Conservation (phyloP, 495 filamentous ascomycete species). For the Trypethelium eluteriae region DNA sequence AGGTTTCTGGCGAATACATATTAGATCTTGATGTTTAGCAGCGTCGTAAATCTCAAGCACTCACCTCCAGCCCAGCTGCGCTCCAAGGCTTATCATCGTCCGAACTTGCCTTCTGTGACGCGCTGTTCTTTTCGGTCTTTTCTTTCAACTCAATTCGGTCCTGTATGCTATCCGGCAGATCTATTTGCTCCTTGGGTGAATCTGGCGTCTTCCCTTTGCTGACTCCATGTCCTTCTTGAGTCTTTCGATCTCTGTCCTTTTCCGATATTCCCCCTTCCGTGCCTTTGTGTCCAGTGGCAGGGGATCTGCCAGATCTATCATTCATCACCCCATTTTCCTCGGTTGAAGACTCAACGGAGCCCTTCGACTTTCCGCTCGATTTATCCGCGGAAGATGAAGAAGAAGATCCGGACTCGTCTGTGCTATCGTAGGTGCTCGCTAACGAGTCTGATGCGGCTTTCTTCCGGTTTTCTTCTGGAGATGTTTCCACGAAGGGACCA, state of each 20-base stretch:
- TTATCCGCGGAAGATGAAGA: constrained; percentile 1
- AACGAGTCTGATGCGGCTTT: constrained; percentile 44
- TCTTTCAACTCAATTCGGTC: constrained; percentile 41
- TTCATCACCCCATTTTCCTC: constrained; percentile 84
- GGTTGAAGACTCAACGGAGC: constrained; percentile 36
- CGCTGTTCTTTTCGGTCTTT: constrained; percentile 36
- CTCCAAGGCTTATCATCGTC: constrained; percentile 37
- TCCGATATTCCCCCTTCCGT: constrained; percentile 80
- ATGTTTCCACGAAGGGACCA: constrained; percentile 55
- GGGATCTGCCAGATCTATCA: constrained; percentile 61
- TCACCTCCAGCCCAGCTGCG: constrained; percentile 61
- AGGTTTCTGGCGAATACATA: constrained; percentile 58
- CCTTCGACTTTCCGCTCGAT: background rate
- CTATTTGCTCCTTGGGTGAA: constrained; percentile 75
- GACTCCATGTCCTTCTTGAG: constrained; percentile 50
- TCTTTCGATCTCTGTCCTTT: constrained; percentile 65
- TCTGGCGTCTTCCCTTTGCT: constrained; percentile 66
- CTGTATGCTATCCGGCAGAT: constrained; percentile 70
- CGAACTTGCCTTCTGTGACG: constrained; percentile 37
- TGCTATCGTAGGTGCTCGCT: constrained; percentile 10
- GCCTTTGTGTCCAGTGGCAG: constrained; percentile 77
- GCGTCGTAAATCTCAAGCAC: background rate
- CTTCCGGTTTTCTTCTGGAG: constrained; percentile 31
- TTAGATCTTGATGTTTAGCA: background rate
- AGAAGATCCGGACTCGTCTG: background rate